Evolutionary conservation across 1,284 basidiomycete genomes (phyloP).

Genomic region (Boletellus dicymbophilus): DNA sequence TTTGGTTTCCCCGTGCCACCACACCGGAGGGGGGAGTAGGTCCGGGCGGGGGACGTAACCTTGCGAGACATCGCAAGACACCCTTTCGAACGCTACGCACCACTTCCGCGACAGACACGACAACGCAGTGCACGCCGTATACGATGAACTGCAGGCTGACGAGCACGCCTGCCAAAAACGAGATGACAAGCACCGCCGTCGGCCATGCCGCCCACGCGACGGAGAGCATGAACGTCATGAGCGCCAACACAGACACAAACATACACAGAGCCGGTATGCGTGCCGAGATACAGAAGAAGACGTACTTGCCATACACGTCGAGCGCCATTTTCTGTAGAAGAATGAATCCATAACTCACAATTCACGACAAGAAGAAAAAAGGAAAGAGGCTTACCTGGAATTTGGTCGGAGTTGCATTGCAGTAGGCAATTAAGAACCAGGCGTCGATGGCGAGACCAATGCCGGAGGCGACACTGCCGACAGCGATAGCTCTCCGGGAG

Average conservation of each 20-base stretch:
- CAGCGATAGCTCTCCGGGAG: slow-evolving; percentile 50
- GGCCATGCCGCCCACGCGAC: slow-evolving; percentile 67
- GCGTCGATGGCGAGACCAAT: slow-evolving; percentile 60
- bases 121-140: slow-evolving; percentile 46
- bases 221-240: slow-evolving; percentile 58
- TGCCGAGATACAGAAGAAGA: slow-evolving; percentile 67
- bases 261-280: slow-evolving; percentile 61
- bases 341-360: neutral
- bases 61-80: slow-evolving; percentile 10
- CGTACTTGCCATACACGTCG: slow-evolving; percentile 59
- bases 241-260: slow-evolving; percentile 49
- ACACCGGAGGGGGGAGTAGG: too few species aligned
- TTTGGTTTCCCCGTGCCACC: too few species aligned
- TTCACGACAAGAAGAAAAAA: neutral
- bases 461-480: slow-evolving; percentile 57
- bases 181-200: slow-evolving; percentile 56
- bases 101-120: slow-evolving; percentile 13
- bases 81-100: slow-evolving; percentile 13
- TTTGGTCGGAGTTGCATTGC: slow-evolving; percentile 45
- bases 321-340: slow-evolving; percentile 44
- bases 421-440: slow-evolving; percentile 65
- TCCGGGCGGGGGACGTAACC: slow-evolving; percentile 14
- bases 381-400: slow-evolving; percentile 46
- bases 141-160: slow-evolving; percentile 66
- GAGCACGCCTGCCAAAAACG: slow-evolving; percentile 53